Evolutionary conservation across 768 basidiomycete genomes (phyloP).

Genomic region (Tylopilus vinaceipallidus): DNA sequence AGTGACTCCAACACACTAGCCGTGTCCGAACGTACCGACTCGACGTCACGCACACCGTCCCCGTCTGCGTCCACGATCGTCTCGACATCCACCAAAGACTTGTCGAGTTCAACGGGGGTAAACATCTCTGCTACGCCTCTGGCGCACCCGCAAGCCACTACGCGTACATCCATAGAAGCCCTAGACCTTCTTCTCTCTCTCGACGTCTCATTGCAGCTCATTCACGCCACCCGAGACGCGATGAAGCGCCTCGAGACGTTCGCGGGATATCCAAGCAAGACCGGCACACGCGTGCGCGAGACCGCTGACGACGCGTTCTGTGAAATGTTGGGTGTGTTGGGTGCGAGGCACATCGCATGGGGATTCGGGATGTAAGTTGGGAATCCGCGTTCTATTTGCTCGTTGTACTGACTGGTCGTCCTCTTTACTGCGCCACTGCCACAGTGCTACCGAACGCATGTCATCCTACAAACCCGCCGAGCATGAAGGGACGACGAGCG

Average conservation of each 20-base stretch:
- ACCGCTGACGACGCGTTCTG: constrained; percentile 95
- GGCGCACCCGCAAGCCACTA: constrained; percentile 19
- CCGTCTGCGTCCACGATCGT: neutral
- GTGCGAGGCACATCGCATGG: constrained; percentile 72
- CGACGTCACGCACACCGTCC: neutral
- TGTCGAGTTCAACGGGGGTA: neutral
- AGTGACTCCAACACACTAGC: neutral
- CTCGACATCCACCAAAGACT: constrained; percentile 1
- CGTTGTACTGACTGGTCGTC: neutral
- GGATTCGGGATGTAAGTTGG: constrained; percentile 74
- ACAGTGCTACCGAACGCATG: constrained; percentile 89
- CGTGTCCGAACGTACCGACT: neutral
- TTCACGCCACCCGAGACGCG: constrained; percentile 89
- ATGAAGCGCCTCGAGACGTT: constrained; percentile 94
- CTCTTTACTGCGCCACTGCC: neutral
- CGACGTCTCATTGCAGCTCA: constrained; percentile 86
- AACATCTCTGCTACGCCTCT: neutral
- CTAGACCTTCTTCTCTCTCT: constrained; percentile 90
- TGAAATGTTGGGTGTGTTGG: constrained; percentile 72
- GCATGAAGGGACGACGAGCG: constrained; percentile 74
- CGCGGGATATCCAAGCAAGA: constrained; percentile 79
- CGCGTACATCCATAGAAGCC: constrained; percentile 21
- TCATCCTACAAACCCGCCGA: constrained; percentile 85
- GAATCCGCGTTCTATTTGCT: neutral
- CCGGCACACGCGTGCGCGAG: constrained; percentile 84